A percentile compares a stretch with the other conserved stretches of the same genome.
Evolutionary conservation across 1,284 basidiomycete species (phyloP).

Genomic region (Irpex sp.): DNA sequence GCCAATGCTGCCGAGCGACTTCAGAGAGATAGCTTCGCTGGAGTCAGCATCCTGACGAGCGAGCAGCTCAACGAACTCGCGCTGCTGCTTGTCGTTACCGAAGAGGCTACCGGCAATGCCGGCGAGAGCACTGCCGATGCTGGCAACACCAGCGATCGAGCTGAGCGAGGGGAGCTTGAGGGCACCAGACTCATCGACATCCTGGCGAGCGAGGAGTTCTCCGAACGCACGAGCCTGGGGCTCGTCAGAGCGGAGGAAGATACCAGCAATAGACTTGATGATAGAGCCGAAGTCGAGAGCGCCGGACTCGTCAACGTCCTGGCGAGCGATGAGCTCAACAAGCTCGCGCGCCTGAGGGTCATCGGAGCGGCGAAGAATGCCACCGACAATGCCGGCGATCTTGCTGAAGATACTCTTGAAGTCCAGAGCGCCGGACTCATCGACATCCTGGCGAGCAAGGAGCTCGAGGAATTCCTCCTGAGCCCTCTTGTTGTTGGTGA

Average conservation of each 20-base stretch:
- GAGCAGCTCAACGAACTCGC: background rate
- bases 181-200: background rate
- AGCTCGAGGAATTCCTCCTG: background rate
- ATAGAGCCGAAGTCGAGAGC: background rate
- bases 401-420: background rate
- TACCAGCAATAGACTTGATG: background rate
- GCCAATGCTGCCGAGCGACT: background rate
- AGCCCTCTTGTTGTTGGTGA: background rate
- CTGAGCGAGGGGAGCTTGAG: background rate
- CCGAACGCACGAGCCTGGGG: background rate
- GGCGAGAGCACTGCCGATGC: background rate
- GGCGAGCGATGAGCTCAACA: background rate
- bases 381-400: background rate
- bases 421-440: background rate
- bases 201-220: background rate
- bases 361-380: background rate
- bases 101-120: background rate
- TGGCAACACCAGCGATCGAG: background rate
- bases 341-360: background rate
- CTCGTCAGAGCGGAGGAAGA: background rate
- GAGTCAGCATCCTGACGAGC: background rate
- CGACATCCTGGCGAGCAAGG: background rate
- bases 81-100: background rate
- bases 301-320: background rate
- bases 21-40: slow-evolving; percentile 1